Conservation (phyloP, 805 yeast species). For the Candida ipomoeae region DNA sequence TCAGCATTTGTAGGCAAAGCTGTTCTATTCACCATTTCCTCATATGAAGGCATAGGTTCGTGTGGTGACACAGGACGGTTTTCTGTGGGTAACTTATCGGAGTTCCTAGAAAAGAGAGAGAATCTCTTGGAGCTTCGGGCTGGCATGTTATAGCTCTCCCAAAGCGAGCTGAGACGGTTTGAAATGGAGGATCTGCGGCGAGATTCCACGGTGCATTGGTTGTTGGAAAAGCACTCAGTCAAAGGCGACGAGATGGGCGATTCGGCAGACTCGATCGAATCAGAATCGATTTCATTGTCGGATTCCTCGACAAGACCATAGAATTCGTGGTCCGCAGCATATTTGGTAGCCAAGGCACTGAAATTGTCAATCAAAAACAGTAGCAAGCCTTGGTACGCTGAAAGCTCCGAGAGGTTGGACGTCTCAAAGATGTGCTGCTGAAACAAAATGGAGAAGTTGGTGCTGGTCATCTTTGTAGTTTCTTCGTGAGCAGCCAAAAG, state of each 20-base stretch:
- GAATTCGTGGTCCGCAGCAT: slow-evolving; percentile 5
- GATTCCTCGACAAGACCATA: slow-evolving; percentile 12
- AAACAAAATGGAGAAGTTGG: slow-evolving; percentile 28
- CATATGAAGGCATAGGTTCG: not conserved
- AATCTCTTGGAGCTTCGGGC: slow-evolving; percentile 18
- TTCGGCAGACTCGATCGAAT: slow-evolving; percentile 9
- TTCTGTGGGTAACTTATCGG: slow-evolving; percentile 4
- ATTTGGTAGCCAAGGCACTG: slow-evolving; percentile 10
- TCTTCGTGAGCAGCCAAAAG: slow-evolving; percentile 16
- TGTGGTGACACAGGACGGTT: slow-evolving; percentile 1
- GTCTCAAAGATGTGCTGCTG: slow-evolving; percentile 28
- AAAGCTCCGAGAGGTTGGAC: slow-evolving; percentile 11
- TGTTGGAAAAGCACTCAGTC: slow-evolving; percentile 13
- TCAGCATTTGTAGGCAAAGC: not conserved
- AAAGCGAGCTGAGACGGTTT: slow-evolving; percentile 15
- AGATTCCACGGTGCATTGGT: slow-evolving; percentile 7
- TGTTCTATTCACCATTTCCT: slow-evolving; percentile 2
- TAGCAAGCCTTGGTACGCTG: slow-evolving; percentile 10
- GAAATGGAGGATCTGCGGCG: slow-evolving; percentile 18
- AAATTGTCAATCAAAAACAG: slow-evolving; percentile 18
- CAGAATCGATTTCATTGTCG: slow-evolving; percentile 3
- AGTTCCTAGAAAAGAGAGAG: slow-evolving; percentile 12
- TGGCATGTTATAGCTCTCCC: slow-evolving; percentile 20
- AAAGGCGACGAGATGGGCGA: slow-evolving; percentile 13
- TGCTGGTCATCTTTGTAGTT: slow-evolving; percentile 26